These are phyloP conservation scores for Schizochytrium sp. DNA, from an alignment of 108 stramenopile species.

Conservation along the genomic window DNA sequence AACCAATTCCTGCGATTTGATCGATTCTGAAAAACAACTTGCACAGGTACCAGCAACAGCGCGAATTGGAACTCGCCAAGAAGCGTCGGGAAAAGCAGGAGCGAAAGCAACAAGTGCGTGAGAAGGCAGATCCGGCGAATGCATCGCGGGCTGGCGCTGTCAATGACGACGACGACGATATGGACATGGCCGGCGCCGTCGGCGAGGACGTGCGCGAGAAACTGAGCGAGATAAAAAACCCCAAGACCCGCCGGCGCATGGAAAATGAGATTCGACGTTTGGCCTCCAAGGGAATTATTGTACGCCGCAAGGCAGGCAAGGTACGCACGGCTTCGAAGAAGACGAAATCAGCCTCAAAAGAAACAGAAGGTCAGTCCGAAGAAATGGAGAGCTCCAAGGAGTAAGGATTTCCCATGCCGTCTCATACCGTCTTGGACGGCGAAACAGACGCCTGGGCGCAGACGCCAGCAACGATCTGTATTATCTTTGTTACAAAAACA, in stretches of 20 bases:
- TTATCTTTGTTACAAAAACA: no score
- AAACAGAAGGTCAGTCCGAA: not conserved
- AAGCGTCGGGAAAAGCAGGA: not conserved
- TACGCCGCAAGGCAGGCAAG: not conserved
- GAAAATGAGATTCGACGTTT: not conserved
- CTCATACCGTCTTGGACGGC: no score
- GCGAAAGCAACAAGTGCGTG: not conserved
- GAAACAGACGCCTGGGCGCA: no score
- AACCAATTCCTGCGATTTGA: no score
- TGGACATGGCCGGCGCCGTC: not conserved
- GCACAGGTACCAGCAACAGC: conserved; percentile 8
- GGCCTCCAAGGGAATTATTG: not conserved
- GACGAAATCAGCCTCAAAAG: not conserved
- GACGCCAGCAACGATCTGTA: no score
- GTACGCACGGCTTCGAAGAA: not conserved
- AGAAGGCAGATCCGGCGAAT: not conserved
- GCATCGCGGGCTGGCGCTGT: no score
- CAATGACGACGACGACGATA: not conserved
- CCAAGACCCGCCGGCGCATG: conserved; percentile 1
- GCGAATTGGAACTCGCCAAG: not conserved
- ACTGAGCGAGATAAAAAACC: conserved; percentile 2
- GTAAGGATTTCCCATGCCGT: no score
- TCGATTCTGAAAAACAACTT: no score
- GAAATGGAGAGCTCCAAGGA: no score
- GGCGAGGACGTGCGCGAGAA: not conserved